Percentiles rank a stretch among this genome's conserved stretches.
Evolutionary conservation across 1,284 basidiomycete species (phyloP).

Genomic region (Cystobasidium pallidum): DNA sequence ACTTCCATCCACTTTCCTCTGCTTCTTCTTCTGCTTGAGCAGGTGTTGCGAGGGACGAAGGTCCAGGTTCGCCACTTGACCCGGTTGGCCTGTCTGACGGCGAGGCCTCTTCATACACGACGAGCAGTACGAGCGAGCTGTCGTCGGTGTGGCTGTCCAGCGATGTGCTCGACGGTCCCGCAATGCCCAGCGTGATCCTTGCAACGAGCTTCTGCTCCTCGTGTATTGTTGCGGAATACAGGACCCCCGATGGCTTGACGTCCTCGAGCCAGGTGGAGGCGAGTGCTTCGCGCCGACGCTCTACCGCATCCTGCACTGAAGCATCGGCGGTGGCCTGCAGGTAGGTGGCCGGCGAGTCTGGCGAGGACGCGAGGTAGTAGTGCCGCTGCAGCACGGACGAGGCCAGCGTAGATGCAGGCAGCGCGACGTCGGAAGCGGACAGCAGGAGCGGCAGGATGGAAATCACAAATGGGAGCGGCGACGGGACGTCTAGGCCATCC

Average conservation of each 20-base stretch:
- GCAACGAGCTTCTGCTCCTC: constrained; percentile 31
- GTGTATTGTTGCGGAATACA: constrained; percentile 23
- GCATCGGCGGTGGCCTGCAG: constrained; percentile 27
- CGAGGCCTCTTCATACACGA: constrained; percentile 15
- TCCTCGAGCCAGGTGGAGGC: constrained; percentile 34
- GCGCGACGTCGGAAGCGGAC: constrained; percentile 2
- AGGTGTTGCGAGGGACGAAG: neutral
- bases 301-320: constrained; percentile 27
- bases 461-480: constrained; percentile 25
- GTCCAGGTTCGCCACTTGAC: constrained; percentile 7
- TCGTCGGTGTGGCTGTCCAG: neutral
- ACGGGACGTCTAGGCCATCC: constrained; percentile 1
- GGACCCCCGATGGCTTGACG: constrained; percentile 20
- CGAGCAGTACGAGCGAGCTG: constrained; percentile 13
- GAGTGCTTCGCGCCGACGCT: constrained; percentile 14
- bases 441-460: constrained; percentile 33
- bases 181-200: constrained; percentile 1
- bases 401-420: constrained; percentile 8
- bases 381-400: constrained; percentile 17
- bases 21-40: constrained; percentile 5
- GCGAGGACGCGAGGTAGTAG: constrained; percentile 15
- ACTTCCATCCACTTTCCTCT: constrained; percentile 31
- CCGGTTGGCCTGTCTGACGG: neutral
- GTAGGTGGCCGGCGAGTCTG: constrained; percentile 29
- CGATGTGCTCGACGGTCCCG: neutral